Conservation (phyloP, 768 basidiomycete species). For the Glaciozyma martinii region DNA sequence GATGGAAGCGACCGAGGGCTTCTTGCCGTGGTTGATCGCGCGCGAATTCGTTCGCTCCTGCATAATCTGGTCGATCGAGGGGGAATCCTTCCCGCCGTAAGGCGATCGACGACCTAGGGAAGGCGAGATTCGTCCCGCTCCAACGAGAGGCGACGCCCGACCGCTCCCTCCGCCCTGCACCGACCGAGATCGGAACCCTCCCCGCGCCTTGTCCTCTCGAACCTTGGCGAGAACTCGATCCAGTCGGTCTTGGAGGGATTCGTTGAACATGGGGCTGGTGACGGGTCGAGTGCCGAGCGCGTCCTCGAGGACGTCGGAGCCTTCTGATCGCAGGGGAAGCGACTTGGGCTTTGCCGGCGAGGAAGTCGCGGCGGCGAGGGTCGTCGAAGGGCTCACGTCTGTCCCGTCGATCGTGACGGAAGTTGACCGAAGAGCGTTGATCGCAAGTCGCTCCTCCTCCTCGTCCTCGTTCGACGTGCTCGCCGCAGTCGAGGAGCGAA, state of each 20-base stretch:
- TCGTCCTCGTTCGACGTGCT: background rate
- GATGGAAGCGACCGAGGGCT: conserved; percentile 30
- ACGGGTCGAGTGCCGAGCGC: conserved; percentile 33
- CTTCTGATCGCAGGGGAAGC: background rate
- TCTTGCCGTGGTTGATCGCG: conserved; percentile 23
- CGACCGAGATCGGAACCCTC: conserved; percentile 1
- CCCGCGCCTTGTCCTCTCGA: conserved; percentile 31
- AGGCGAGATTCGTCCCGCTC: conserved; percentile 7
- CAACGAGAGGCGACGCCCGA: conserved; percentile 32
- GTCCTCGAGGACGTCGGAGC: conserved; percentile 37
- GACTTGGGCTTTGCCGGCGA: background rate
- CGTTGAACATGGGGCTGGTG: conserved; percentile 27
- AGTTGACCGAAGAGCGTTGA: conserved; percentile 18
- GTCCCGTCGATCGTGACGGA: conserved; percentile 19
- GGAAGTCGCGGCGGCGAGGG: background rate
- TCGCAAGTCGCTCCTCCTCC: conserved; percentile 29
- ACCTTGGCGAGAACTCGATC: conserved; percentile 42
- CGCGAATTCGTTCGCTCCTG: conserved; percentile 1
- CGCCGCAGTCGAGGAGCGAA: background rate
- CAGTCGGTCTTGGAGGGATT: conserved; percentile 39
- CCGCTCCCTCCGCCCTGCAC: conserved; percentile 20
- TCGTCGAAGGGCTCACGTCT: conserved; percentile 5
- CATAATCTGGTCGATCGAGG: conserved; percentile 27
- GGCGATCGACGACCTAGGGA: conserved; percentile 14
- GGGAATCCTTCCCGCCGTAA: conserved; percentile 18